Conservation (phyloP, 257 asterid genomes). For the Solanum gandarillasii region DNA sequence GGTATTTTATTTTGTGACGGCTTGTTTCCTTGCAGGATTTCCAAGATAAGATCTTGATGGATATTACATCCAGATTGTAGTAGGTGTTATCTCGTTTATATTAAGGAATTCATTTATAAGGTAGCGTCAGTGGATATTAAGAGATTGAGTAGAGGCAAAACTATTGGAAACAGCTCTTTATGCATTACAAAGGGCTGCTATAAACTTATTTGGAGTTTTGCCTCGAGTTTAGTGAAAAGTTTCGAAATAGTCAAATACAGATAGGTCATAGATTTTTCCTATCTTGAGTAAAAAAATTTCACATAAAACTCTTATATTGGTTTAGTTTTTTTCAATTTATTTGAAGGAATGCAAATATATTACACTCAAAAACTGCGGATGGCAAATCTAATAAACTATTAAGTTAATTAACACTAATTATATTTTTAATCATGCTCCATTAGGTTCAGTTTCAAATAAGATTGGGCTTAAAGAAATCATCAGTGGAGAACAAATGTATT, state of each 20-base stretch:
- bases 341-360: neutral
- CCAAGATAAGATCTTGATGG: neutral
- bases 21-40: neutral
- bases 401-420: neutral
- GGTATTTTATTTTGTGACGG: neutral
- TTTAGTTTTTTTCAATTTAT: too few relatives aligned
- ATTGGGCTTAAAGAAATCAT: neutral
- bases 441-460: neutral
- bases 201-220: neutral
- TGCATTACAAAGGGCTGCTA: neutral
- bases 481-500: too few relatives aligned
- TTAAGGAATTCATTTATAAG: neutral
- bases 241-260: too few relatives aligned
- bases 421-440: neutral
- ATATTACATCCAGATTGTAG: neutral
- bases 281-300: neutral
- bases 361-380: neutral
- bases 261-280: neutral
- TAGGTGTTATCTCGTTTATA: neutral
- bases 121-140: too few relatives aligned
- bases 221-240: neutral
- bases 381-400: neutral
- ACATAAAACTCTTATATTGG: neutral
- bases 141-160: too few relatives aligned
- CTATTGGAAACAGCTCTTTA: too few relatives aligned